Percentiles rank a stretch among this genome's conserved stretches.
Evolutionary conservation across 2,329 filamentous ascomycete genomes (phyloP).

Genomic region (Diaporthe nobilis): DNA sequence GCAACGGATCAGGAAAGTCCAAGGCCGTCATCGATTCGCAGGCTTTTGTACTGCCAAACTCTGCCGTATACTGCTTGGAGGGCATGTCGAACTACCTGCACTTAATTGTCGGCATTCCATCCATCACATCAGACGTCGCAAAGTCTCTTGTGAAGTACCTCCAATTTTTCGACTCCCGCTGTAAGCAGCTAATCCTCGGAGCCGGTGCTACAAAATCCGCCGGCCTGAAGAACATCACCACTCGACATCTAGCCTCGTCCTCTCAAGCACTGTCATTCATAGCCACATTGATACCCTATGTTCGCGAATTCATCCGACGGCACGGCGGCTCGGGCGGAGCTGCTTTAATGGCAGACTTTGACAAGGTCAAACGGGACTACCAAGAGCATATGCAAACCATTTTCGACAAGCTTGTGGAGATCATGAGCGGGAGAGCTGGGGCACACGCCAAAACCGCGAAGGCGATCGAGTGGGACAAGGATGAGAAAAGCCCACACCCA

Average conservation of each 20-base stretch:
- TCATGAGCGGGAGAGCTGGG: slow-evolving; percentile 85
- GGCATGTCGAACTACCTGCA: slow-evolving; percentile 88
- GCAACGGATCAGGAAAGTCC: slow-evolving; percentile 69
- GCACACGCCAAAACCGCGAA: slow-evolving; percentile 82
- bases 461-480: slow-evolving; percentile 76
- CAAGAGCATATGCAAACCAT: slow-evolving; percentile 94
- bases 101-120: slow-evolving; percentile 87
- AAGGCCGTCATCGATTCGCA: slow-evolving; percentile 89
- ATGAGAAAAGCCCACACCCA: slow-evolving; percentile 65
- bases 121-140: slow-evolving; percentile 88
- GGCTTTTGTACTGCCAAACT: slow-evolving; percentile 87
- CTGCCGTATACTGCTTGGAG: slow-evolving; percentile 83
- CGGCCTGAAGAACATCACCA: slow-evolving; percentile 95
- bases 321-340: slow-evolving; percentile 71
- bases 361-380: slow-evolving; percentile 85
- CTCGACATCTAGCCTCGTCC: slow-evolving; percentile 92
- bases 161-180: slow-evolving; percentile 94
- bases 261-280: slow-evolving; percentile 92
- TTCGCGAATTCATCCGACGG: slow-evolving; percentile 90
- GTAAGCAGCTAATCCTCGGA: slow-evolving; percentile 95
- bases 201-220: slow-evolving; percentile 91
- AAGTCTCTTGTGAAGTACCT: slow-evolving; percentile 86
- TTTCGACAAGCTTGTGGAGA: slow-evolving; percentile 92
- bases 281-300: slow-evolving; percentile 87
- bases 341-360: slow-evolving; percentile 84